Base-by-base conservation (phyloP, 208 protist species). In the Acanthamoeba polyphaga region DNA sequence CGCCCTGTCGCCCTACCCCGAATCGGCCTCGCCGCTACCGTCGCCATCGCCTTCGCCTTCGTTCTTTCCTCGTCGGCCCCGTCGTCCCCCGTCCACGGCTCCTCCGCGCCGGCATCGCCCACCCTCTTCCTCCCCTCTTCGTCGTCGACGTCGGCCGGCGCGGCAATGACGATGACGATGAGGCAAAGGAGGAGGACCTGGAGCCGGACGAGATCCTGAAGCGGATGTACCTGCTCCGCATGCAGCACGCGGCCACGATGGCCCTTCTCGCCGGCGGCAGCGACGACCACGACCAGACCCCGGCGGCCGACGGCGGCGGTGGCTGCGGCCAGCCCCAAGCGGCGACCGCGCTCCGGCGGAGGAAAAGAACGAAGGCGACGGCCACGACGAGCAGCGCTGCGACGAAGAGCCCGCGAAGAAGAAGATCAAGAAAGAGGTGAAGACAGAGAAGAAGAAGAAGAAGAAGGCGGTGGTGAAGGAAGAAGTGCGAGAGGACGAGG, bases 201-300 rank as follows among this genome's bases (percentile, higher is more conserved):
- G 19, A 22, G 60, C 22, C 60, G n/a, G 6, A 72, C 24, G 66
- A 72, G 66, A 72, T 72, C 29, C 66, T 72, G 66, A 27, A 38
- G 66, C 66, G 29, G 66, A 72, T 72, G 66, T 72, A 72, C 12
- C n/a, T 72, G n/a, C 66, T 72, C 66, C 66, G 66, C 66, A 72
- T 72, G 29, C 24, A 72, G 66, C 66, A 72, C 29, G 66, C 66
- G 6, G 66, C 66, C 66, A 70, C 62, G 15, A 4, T 70, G 19
- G 62, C 62, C 62, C 66, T 72, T 10, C 66, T 72, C 24, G 60
- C 22, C 1, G 60, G 60, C 60, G 60, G 7, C 60, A 7, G 60
- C 22, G 60, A 10, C 24, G 12, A 8, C 55, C 17, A 22, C 55
- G 55, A 60, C 55, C 15, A 46, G 53, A 2, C 19, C 53, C 7